A percentile compares a stretch with the other conserved stretches of the same genome.
Evolutionary conservation across 2,329 filamentous ascomycete genomes (phyloP).

Genomic region (Aaosphaeria pasadenensis): DNA sequence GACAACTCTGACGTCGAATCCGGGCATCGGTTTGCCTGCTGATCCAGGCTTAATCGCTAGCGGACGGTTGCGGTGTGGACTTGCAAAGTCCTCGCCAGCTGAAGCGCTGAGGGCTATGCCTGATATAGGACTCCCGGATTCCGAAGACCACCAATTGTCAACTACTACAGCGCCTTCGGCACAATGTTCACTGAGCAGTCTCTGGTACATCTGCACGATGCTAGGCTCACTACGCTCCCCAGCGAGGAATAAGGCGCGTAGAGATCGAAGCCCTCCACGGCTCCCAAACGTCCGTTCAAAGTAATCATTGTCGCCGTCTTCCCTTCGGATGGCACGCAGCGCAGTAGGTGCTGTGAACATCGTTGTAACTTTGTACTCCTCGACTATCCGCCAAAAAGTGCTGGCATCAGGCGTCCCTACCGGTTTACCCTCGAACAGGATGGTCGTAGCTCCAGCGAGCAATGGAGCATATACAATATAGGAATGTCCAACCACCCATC

Average conservation of each 20-base stretch:
- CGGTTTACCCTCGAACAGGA: constrained; percentile 93
- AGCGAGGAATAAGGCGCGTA: constrained; percentile 78
- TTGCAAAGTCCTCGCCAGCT: constrained; percentile 54
- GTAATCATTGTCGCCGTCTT: constrained; percentile 71
- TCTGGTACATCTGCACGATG: constrained; percentile 78
- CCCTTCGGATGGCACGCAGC: constrained; percentile 79
- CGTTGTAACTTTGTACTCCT: constrained; percentile 79
- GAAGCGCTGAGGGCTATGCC: constrained; percentile 63
- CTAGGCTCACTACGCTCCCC: constrained; percentile 87
- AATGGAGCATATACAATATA: constrained; percentile 91
- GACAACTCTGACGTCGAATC: constrained; percentile 82
- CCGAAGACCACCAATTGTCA: constrained; percentile 74
- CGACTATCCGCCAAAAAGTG: constrained; percentile 81
- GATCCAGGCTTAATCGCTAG: constrained; percentile 74
- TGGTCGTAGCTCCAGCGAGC: constrained; percentile 77
- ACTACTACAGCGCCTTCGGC: constrained; percentile 62
- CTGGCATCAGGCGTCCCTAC: constrained; percentile 84
- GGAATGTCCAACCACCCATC: constrained; percentile 74
- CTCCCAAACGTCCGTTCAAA: constrained; percentile 60
- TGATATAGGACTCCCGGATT: constrained; percentile 67
- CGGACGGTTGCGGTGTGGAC: constrained; percentile 43
- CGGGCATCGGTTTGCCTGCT: constrained; percentile 87
- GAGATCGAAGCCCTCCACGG: constrained; percentile 66
- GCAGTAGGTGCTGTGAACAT: constrained; percentile 83
- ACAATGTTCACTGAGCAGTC: constrained; percentile 65